Evolutionary conservation across 352 stramenopile species (phyloP).

Genomic region (Phytophthora pluvialis): DNA sequence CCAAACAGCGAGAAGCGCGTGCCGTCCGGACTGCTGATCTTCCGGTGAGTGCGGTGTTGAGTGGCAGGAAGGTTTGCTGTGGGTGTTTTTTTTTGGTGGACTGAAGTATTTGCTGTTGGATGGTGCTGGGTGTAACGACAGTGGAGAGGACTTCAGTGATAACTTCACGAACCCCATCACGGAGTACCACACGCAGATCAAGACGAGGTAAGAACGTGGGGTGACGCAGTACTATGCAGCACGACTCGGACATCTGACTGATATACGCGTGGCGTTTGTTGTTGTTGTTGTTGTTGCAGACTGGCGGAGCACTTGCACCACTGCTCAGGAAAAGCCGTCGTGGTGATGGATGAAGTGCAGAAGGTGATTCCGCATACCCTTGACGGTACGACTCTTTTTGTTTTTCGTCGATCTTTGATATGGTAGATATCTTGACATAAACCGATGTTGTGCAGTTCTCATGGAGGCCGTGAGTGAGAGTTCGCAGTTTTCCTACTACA

Average conservation of each 20-base stretch:
- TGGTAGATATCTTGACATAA: background rate
- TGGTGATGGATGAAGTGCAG: conserved; percentile 93
- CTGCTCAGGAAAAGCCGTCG: conserved; percentile 87
- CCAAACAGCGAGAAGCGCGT: conserved; percentile 72
- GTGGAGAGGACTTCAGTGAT: conserved; percentile 87
- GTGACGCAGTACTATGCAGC: background rate
- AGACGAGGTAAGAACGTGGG: conserved; percentile 50
- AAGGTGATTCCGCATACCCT: conserved; percentile 92
- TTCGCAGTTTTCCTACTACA: conserved; percentile 81
- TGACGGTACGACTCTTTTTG: conserved; percentile 56
- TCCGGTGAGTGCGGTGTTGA: conserved; percentile 47
- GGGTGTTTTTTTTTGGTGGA: background rate
- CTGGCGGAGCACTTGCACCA: conserved; percentile 79
- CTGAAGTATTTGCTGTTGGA: conserved; percentile 9
- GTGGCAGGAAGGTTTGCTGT: background rate
- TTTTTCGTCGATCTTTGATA: background rate
- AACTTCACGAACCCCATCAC: conserved; percentile 84
- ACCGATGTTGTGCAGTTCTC: conserved; percentile 46
- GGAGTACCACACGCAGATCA: conserved; percentile 88
- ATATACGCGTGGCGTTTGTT: background rate
- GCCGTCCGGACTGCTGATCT: conserved; percentile 77
- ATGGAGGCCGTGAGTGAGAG: conserved; percentile 79
- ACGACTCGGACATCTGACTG: background rate
- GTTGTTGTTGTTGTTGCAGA: conserved; percentile 34
- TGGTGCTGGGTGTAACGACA: conserved; percentile 22